Evolutionary conservation across 176 grass and related monocot species (phyloP).

Genomic region (Chrysopogon serrulatus): DNA sequence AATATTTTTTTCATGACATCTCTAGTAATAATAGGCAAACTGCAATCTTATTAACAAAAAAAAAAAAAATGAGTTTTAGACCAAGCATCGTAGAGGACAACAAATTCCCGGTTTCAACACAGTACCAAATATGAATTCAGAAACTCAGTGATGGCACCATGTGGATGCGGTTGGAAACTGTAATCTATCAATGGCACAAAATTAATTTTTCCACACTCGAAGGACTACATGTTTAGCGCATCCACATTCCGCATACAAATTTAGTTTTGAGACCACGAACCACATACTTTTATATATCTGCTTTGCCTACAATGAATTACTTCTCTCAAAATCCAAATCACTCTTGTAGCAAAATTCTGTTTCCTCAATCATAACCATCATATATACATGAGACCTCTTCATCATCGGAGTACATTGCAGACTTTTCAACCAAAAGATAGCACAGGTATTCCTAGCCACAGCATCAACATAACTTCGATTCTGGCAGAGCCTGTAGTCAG

Average conservation of each 20-base stretch:
- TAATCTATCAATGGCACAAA: neutral
- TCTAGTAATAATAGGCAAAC: neutral
- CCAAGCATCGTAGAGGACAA: neutral
- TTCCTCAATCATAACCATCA: neutral
- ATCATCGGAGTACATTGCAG: neutral
- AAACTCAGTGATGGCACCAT: neutral
- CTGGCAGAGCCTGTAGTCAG: neutral
- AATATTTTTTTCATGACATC: neutral
- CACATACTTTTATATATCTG: neutral
- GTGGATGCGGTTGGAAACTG: neutral
- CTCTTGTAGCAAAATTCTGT: neutral
- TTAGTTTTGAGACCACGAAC: neutral
- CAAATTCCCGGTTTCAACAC: neutral
- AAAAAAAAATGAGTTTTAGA: neutral
- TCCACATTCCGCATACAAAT: neutral
- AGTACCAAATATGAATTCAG: neutral
- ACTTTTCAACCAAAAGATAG: neutral
- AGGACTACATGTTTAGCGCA: neutral
- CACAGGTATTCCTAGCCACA: neutral
- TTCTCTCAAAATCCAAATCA: neutral
- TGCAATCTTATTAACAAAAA: neutral
- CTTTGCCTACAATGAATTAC: neutral
- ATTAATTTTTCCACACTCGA: neutral
- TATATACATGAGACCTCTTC: neutral
- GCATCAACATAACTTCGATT: conserved; percentile 3